Evolutionary conservation across 805 yeast species (phyloP).

Genomic region (Wickerhamiella allomyrinae): DNA sequence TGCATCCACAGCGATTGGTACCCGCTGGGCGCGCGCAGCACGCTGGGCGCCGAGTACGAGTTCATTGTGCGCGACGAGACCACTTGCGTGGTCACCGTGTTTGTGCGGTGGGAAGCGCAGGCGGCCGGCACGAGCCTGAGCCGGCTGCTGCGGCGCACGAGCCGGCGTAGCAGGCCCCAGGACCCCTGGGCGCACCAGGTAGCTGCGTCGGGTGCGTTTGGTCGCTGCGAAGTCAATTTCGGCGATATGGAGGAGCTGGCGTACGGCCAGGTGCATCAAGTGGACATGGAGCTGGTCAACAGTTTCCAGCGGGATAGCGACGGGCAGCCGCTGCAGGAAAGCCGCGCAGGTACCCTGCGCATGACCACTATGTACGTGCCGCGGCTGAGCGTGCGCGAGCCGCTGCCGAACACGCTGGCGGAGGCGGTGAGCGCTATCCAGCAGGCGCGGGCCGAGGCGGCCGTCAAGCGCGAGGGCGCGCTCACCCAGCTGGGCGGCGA

Average conservation of each 20-base stretch:
- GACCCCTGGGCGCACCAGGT: constrained; percentile 36
- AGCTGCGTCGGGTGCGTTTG: constrained; percentile 72
- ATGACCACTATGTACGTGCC: constrained; percentile 48
- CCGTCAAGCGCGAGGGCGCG: constrained; percentile 39
- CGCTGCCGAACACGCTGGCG: constrained; percentile 43
- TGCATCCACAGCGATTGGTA: constrained; percentile 50
- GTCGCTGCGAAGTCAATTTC: constrained; percentile 44
- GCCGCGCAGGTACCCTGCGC: constrained; percentile 29
- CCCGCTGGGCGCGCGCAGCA: constrained; percentile 21
- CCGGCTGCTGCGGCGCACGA: neutral
- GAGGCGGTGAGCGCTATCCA: constrained; percentile 24
- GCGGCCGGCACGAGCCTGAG: neutral
- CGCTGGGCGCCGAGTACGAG: constrained; percentile 63
- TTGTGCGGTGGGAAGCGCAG: constrained; percentile 1
- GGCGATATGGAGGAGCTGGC: constrained; percentile 33
- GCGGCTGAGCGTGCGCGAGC: constrained; percentile 34
- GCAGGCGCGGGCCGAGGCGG: constrained; percentile 22
- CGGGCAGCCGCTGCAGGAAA: neutral
- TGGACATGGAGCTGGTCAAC: constrained; percentile 20
- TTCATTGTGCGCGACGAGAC: constrained; percentile 40
- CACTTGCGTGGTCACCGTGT: constrained; percentile 48
- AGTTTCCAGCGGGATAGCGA: constrained; percentile 6
- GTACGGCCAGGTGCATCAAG: constrained; percentile 33
- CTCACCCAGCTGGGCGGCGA: constrained; percentile 90
- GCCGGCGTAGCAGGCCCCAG: neutral